Conservation (phyloP, 768 basidiomycete species). For the Kwoniella pini region DNA sequence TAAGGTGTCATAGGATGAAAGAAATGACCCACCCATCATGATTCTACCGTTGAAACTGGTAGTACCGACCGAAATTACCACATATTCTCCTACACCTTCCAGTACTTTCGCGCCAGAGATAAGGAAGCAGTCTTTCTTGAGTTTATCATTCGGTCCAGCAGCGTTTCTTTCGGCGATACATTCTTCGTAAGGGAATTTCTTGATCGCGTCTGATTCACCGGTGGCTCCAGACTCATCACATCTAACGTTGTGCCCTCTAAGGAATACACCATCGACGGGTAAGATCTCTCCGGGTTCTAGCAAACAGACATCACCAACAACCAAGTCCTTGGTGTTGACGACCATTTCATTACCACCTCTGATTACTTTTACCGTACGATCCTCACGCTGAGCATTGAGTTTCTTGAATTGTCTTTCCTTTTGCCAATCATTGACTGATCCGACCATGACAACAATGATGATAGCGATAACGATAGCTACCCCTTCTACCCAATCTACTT, state of each 20-base stretch:
- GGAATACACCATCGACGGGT: conserved; percentile 93
- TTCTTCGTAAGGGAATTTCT: conserved; percentile 77
- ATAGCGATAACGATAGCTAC: conserved; percentile 61
- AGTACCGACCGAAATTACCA: conserved; percentile 87
- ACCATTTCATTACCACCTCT: conserved; percentile 68
- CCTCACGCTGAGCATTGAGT: conserved; percentile 93
- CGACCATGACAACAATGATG: conserved; percentile 68
- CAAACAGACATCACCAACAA: conserved; percentile 89
- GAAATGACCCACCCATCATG: conserved; percentile 84
- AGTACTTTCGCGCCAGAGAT: conserved; percentile 88
- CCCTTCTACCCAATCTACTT: conserved; percentile 96
- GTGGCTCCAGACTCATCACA: conserved; percentile 97
- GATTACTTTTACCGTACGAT: conserved; percentile 81
- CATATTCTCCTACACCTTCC: conserved; percentile 90
- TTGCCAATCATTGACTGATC: conserved; percentile 96
- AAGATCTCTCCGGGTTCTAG: conserved; percentile 94
- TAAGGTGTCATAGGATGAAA: too few species aligned
- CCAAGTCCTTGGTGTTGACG: conserved; percentile 75
- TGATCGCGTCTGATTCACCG: conserved; percentile 93
- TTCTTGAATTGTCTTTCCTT: conserved; percentile 93
- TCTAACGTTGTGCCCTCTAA: conserved; percentile 86
- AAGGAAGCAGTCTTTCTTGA: conserved; percentile 86
- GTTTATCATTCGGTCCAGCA: conserved; percentile 50
- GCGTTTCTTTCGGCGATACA: conserved; percentile 62
- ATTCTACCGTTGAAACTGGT: conserved; percentile 95